phyloP scores from a whole-genome alignment of 208 protist species.

The Trypanosoma melophagium region DNA sequence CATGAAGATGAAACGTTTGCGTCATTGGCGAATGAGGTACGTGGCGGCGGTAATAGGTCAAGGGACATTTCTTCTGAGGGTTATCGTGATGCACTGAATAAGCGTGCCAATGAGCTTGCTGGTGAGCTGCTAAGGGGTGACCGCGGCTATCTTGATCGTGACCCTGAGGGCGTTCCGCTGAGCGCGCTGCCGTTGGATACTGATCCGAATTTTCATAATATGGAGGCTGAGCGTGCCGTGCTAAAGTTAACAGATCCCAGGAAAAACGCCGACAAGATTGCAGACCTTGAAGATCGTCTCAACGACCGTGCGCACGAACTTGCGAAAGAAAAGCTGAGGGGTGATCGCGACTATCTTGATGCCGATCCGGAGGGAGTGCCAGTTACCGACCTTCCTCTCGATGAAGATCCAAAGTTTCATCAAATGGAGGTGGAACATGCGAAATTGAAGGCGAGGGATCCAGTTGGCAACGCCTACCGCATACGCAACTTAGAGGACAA shows the following conservation, averaged over 20 bases:
- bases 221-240: slow-evolving; percentile 65
- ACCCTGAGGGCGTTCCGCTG: slow-evolving; percentile 69
- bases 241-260: slow-evolving; percentile 53
- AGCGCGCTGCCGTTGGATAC: slow-evolving; percentile 49
- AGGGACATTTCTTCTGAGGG: slow-evolving; percentile 9
- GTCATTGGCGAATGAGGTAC: slow-evolving; percentile 44
- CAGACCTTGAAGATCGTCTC: slow-evolving; percentile 64
- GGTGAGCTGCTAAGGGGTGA: slow-evolving; percentile 52
- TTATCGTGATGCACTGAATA: slow-evolving; percentile 42
- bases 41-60: slow-evolving; percentile 25
- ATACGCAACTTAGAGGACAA: slow-evolving; percentile 55
- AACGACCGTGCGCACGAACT: slow-evolving; percentile 57
- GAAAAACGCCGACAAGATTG: slow-evolving; percentile 43
- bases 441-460: slow-evolving; percentile 55
- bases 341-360: slow-evolving; percentile 66
- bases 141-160: slow-evolving; percentile 66
- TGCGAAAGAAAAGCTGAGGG: slow-evolving; percentile 32
- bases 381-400: slow-evolving; percentile 50
- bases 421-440: slow-evolving; percentile 73
- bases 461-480: slow-evolving; percentile 35
- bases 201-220: slow-evolving; percentile 51
- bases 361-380: slow-evolving; percentile 52
- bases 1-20: slow-evolving; percentile 61
- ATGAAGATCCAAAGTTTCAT: slow-evolving; percentile 63
- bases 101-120: slow-evolving; percentile 42